A percentile compares a stretch with the other conserved stretches of the same genome.
Conservation (phyloP, 495 filamentous ascomycete genomes). For the Aspergillus nanangensis region DNA sequence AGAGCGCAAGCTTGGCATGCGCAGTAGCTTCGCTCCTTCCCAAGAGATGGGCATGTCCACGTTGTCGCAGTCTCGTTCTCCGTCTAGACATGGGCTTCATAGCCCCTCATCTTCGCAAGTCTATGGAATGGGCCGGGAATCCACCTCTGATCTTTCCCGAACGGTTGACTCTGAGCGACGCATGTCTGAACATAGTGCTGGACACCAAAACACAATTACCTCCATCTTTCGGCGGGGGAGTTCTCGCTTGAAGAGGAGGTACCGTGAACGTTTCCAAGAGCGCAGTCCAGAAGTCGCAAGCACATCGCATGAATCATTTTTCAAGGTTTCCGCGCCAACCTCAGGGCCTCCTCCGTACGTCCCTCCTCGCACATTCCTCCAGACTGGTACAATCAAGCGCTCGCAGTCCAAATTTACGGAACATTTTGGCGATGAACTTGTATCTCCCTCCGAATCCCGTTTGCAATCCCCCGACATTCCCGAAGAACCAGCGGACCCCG, state of each 20-base stretch:
- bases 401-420: conserved; percentile 91
- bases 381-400: conserved; percentile 59
- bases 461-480: conserved; percentile 59
- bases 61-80: conserved; percentile 54
- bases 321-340: conserved; percentile 39
- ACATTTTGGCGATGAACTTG: conserved; percentile 78
- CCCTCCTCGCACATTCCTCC: conserved; percentile 40
- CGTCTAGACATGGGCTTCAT: conserved; percentile 43
- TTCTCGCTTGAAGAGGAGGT: conserved; percentile 52
- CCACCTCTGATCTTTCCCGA: conserved; percentile 42
- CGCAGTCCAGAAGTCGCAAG: conserved; percentile 66
- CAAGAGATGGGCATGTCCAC: conserved; percentile 45
- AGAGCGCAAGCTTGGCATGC: conserved; percentile 24
- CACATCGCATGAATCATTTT: conserved; percentile 78
- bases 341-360: conserved; percentile 30
- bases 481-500: conserved; percentile 26
- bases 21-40: conserved; percentile 36
- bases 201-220: conserved; percentile 47
- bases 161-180: conserved; percentile 37
- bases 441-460: conserved; percentile 77
- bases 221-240: conserved; percentile 71
- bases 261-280: conserved; percentile 50
- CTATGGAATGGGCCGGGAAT: conserved; percentile 41
- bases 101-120: conserved; percentile 53
- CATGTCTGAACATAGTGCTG: conserved; percentile 43